These are phyloP conservation scores for Crithidia bombi DNA, from an alignment of 208 protist genomes.

Conservation along the genomic window DNA sequence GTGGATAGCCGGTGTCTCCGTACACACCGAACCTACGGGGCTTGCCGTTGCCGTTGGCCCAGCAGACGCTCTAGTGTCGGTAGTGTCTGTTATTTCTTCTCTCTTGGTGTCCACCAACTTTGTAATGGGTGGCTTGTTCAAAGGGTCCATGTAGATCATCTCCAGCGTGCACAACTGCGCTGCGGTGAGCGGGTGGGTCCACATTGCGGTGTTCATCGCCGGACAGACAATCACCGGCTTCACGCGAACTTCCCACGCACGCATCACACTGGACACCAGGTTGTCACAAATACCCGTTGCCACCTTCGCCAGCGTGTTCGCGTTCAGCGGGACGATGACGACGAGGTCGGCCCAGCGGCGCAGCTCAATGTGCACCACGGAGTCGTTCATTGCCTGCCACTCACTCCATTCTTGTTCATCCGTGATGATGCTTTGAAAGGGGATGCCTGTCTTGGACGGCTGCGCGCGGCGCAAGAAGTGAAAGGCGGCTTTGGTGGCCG, in stretches of 20 bases:
- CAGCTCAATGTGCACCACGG: conserved; percentile 94
- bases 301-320: conserved; percentile 97
- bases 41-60: neutral
- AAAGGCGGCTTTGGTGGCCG: conserved; percentile 76
- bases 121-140: too few relatives aligned
- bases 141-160: conserved; percentile 53
- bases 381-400: conserved; percentile 87
- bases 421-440: conserved; percentile 81
- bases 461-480: conserved; percentile 80
- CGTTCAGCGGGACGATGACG: conserved; percentile 96
- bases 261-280: conserved; percentile 94
- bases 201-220: conserved; percentile 99
- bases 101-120: neutral
- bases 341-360: conserved; percentile 95
- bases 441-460: conserved; percentile 57
- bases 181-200: conserved; percentile 93
- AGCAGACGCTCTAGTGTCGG: neutral
- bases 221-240: conserved; percentile 96
- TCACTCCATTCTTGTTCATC: conserved; percentile 85
- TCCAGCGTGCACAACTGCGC: conserved; percentile 72
- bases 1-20: neutral
- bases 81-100: neutral
- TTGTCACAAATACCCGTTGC: conserved; percentile 95
- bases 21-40: neutral
- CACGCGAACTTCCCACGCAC: conserved; percentile 93